Evolutionary conservation across 331 rosid species (phyloP).

Genomic region (Pyracantha coccinea): DNA sequence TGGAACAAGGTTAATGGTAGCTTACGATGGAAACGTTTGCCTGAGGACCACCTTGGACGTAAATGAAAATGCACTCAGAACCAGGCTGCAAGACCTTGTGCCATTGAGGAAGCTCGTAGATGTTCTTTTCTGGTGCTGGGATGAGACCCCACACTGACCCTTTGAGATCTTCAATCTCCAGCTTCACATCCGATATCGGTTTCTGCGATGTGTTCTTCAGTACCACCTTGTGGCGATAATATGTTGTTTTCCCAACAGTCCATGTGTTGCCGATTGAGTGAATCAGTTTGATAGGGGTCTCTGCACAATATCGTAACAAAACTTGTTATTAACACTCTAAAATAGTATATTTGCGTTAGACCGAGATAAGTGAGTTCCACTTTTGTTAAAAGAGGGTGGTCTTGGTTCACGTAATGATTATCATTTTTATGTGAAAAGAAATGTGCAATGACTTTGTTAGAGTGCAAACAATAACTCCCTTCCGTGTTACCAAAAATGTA

Average conservation of each 20-base stretch:
- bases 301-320: neutral
- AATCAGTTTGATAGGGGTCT: slow-evolving; percentile 37
- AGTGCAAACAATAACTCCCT: too few relatives aligned
- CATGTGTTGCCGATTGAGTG: slow-evolving; percentile 63
- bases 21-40: slow-evolving; percentile 46
- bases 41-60: slow-evolving; percentile 88
- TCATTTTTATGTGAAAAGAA: too few relatives aligned
- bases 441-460: too few relatives aligned
- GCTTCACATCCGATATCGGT: slow-evolving; percentile 43
- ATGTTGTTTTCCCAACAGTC: slow-evolving; percentile 26
- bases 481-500: too few relatives aligned
- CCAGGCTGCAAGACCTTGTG: slow-evolving; percentile 50
- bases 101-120: slow-evolving; percentile 68
- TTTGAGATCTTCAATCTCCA: slow-evolving; percentile 44
- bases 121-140: slow-evolving; percentile 40
- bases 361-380: too few relatives aligned
- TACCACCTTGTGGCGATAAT: slow-evolving; percentile 64
- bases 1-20: slow-evolving; percentile 37
- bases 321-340: too few relatives aligned
- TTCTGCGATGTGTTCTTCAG: slow-evolving; percentile 59
- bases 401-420: too few relatives aligned
- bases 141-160: slow-evolving; percentile 73
- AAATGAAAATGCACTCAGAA: slow-evolving; percentile 47
- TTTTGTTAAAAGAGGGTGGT: too few relatives aligned
- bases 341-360: too few relatives aligned